phyloP scores from a whole-genome alignment of 164 flowering plant species.

The Tinospora cordifolia region DNA sequence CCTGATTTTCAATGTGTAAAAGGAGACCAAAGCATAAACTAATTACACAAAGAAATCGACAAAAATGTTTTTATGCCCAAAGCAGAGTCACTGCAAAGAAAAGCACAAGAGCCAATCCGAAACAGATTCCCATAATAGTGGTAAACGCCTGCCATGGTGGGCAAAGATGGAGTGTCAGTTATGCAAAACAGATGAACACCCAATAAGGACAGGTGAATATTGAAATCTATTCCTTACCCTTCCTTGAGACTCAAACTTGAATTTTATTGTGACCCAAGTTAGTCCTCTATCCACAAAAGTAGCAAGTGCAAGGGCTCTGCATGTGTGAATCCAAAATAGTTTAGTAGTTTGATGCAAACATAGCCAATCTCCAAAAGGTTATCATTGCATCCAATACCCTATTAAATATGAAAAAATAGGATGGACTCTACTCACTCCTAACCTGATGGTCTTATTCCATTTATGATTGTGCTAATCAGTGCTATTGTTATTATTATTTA shows the following conservation, averaged over 20 bases:
- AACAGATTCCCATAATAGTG: conserved; percentile 49
- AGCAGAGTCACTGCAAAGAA: conserved; percentile 55
- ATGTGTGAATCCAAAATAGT: not conserved
- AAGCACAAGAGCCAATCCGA: conserved; percentile 49
- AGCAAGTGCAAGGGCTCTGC: conserved; percentile 88
- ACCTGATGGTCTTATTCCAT: too few species aligned
- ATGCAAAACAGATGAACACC: not conserved
- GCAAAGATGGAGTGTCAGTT: too few species aligned
- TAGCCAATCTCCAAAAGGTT: not conserved
- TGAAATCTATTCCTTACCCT: conserved; percentile 35
- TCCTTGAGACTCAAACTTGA: conserved; percentile 55
- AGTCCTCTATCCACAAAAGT: conserved; percentile 72
- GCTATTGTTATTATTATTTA: too few species aligned
- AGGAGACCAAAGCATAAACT: not conserved
- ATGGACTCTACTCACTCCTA: too few species aligned
- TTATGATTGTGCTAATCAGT: too few species aligned
- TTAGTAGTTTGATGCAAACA: not conserved
- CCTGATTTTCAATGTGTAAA: not conserved
- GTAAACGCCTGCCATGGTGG: conserved; percentile 47
- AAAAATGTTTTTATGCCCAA: conserved; percentile 46
- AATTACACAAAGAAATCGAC: too few species aligned
- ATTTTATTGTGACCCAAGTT: conserved; percentile 71
- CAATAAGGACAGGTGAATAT: not conserved
- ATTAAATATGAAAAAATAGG: too few species aligned
- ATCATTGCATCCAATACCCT: too few species aligned